phyloP scores from a whole-genome alignment of 2,329 filamentous ascomycete genomes.

The Niveomyces coronatus region DNA sequence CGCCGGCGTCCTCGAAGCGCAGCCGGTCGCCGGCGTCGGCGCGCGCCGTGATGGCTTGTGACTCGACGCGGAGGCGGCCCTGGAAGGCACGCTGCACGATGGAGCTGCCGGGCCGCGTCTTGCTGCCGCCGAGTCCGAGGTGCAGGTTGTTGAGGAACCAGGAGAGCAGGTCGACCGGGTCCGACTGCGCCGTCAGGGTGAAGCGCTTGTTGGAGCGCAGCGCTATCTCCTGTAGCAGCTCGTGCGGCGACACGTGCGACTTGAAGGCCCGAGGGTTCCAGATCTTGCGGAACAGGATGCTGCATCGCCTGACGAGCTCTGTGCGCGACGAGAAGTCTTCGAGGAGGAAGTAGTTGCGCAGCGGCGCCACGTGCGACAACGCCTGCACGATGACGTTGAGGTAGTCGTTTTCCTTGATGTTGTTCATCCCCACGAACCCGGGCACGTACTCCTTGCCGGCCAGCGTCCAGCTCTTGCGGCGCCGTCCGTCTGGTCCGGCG shows the following conservation, averaged over 20 bases:
- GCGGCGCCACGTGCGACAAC: constrained; percentile 75
- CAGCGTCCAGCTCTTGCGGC: constrained; percentile 58
- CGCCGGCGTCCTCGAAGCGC: constrained; percentile 83
- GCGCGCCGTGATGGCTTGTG: constrained; percentile 84
- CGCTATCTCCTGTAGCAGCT: constrained; percentile 89
- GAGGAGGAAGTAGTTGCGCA: constrained; percentile 86
- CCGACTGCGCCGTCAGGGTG: constrained; percentile 79
- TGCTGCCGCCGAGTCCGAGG: constrained; percentile 79
- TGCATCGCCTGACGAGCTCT: constrained; percentile 80
- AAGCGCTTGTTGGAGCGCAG: constrained; percentile 87
- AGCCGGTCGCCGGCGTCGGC: constrained; percentile 79
- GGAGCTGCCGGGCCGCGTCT: constrained; percentile 71
- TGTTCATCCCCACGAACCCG: constrained; percentile 97
- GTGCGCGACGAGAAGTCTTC: constrained; percentile 63
- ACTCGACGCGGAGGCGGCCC: constrained; percentile 83
- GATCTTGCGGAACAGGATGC: constrained; percentile 86
- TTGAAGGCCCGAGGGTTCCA: constrained; percentile 98
- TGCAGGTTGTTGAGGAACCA: constrained; percentile 98
- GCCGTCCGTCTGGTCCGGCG: constrained; percentile 28
- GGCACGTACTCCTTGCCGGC: constrained; percentile 78
- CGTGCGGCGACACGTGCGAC: constrained; percentile 91
- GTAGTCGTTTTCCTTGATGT: constrained; percentile 99
- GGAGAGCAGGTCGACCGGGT: constrained; percentile 90
- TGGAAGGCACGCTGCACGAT: constrained; percentile 92
- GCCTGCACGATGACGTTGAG: constrained; percentile 91